Percentiles rank a stretch among this genome's conserved stretches.
These are phyloP conservation scores for Colletotrichum euphorbiae DNA, from an alignment of 2,329 filamentous ascomycete species.

Conservation along the genomic window DNA sequence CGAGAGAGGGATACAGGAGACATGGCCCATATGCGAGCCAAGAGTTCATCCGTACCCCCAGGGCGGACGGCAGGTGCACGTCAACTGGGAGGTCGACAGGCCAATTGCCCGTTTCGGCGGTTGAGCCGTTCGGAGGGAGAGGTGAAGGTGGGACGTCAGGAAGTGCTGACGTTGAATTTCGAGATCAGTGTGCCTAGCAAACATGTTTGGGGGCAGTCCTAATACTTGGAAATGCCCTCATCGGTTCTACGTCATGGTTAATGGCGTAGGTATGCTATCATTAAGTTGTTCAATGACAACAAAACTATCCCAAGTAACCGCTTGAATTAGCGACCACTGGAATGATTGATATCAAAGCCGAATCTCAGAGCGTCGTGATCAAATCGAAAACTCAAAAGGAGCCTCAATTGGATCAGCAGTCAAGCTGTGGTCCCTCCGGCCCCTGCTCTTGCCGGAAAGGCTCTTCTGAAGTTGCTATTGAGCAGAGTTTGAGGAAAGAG, in stretches of 20 bases:
- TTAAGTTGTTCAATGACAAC: too few relatives aligned
- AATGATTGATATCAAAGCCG: too few relatives aligned
- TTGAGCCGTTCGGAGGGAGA: constrained; percentile 10
- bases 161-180: too few relatives aligned
- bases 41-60: constrained; percentile 25
- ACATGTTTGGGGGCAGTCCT: too few relatives aligned
- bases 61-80: neutral
- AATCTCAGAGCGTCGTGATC: too few relatives aligned
- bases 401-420: constrained; percentile 15
- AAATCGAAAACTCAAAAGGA: constrained; percentile 19
- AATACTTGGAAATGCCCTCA: too few relatives aligned
- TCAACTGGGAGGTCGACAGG: neutral
- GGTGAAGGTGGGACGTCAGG: neutral
- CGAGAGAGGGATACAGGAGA: constrained; percentile 7
- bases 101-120: neutral
- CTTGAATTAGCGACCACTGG: too few relatives aligned
- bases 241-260: too few relatives aligned
- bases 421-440: constrained; percentile 26
- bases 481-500: constrained; percentile 36
- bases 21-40: constrained; percentile 20
- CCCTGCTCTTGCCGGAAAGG: constrained; percentile 11
- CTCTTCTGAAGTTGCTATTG: constrained; percentile 26
- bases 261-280: too few relatives aligned
- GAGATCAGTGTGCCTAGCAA: too few relatives aligned
- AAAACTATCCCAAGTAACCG: too few relatives aligned